Evolutionary conservation across 1,284 basidiomycete genomes (phyloP).

Genomic region (Austroboletus novae-zelandiae): DNA sequence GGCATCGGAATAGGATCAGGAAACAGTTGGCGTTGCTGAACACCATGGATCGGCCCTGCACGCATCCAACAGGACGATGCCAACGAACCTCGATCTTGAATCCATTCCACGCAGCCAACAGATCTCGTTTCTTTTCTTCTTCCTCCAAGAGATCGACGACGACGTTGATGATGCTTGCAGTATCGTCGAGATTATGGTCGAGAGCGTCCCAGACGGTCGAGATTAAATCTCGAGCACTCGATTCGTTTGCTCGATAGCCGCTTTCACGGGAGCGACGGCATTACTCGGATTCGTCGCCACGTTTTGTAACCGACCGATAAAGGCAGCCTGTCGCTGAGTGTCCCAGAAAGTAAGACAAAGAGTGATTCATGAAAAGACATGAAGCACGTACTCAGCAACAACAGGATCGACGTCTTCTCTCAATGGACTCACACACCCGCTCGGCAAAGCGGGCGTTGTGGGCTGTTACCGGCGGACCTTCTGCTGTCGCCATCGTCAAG

Average conservation of each 20-base stretch:
- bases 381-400: constrained; percentile 47
- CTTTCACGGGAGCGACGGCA: constrained; percentile 76
- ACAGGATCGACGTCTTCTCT: constrained; percentile 52
- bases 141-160: constrained; percentile 83
- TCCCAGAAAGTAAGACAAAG: neutral
- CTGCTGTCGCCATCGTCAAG: constrained; percentile 41
- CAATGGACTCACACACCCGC: constrained; percentile 41
- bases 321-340: constrained; percentile 58
- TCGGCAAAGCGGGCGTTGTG: constrained; percentile 29
- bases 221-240: constrained; percentile 80
- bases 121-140: constrained; percentile 77
- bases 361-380: neutral
- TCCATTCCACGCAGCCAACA: constrained; percentile 78
- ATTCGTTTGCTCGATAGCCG: constrained; percentile 82
- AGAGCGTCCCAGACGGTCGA: constrained; percentile 86
- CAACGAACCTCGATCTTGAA: constrained; percentile 74
- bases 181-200: constrained; percentile 74
- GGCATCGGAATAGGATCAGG: constrained; percentile 70
- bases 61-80: neutral
- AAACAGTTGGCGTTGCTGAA: constrained; percentile 81
- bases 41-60: constrained; percentile 2
- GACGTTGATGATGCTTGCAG: constrained; percentile 73
- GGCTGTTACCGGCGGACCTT: constrained; percentile 32
- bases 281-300: constrained; percentile 69
- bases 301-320: constrained; percentile 67